These are phyloP conservation scores for Sarcodon aspratus DNA, from an alignment of 768 basidiomycete species.

Conservation along the genomic window DNA sequence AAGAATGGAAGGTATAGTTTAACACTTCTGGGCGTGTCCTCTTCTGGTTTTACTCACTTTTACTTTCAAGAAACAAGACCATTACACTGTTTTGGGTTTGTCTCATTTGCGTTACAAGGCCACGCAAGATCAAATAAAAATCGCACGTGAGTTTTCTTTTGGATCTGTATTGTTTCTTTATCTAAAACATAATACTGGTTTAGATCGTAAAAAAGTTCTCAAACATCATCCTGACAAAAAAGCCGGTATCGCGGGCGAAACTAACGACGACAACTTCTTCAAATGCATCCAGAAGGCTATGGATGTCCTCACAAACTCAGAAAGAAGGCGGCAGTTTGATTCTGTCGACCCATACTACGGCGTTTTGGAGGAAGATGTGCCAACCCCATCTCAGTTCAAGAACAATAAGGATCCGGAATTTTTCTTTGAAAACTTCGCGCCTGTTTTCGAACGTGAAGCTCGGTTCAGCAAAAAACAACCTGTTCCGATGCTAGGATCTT, in stretches of 20 bases:
- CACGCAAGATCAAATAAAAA: constrained; percentile 85
- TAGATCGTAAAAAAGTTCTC: constrained; percentile 97
- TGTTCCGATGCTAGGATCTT: constrained; percentile 67
- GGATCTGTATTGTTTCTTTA: background rate
- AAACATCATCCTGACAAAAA: constrained; percentile 99
- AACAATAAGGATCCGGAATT: constrained; percentile 33
- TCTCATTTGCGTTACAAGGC: constrained; percentile 84
- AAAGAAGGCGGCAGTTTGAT: constrained; percentile 91
- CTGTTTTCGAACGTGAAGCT: constrained; percentile 87
- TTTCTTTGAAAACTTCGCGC: constrained; percentile 52
- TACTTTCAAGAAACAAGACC: constrained; percentile 79
- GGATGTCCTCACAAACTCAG: constrained; percentile 80
- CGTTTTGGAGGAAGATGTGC: constrained; percentile 67
- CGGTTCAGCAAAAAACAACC: constrained; percentile 84
- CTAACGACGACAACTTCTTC: constrained; percentile 98
- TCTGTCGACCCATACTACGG: constrained; percentile 80
- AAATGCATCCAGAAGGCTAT: constrained; percentile 99
- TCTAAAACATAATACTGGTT: background rate
- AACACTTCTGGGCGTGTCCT: background rate
- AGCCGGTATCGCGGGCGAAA: constrained; percentile 60
- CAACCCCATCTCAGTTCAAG: constrained; percentile 52
- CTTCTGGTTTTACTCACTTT: background rate
- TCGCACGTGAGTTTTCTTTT: constrained; percentile 69
- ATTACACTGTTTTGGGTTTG: constrained; percentile 93
- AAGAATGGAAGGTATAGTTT: constrained; percentile 86